Base-by-base conservation (phyloP, 2,329 filamentous ascomycete species). In the Colletotrichum sp. region DNA sequence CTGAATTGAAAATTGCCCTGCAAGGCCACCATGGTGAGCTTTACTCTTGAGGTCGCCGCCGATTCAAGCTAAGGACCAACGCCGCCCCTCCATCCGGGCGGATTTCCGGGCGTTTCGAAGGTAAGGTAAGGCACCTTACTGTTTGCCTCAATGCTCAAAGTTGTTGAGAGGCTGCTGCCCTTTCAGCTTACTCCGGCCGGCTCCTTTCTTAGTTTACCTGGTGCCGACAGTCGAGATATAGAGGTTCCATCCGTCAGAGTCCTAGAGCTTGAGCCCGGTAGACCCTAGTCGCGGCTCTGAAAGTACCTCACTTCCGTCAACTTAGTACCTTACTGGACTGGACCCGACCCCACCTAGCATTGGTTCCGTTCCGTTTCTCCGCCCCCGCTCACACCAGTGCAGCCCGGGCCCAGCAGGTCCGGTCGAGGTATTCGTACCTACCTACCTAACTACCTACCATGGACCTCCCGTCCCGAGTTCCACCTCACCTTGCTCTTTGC, bases 341-440 rank as follows among this genome's bases (percentile, higher is more conserved):
- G 36, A 43, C 36, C 36, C 36, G 36, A 43, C 36, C 36, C 34
- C 9, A 12, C 48, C 48, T 55, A 24, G 16, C 26, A 61, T 32
- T 61, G 56, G 56, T 68, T 68, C 66, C 66, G 66, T 58, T 58
- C 58, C 48, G 52, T 60, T 68, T 68, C 66, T 68, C 66, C 66
- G 66, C 52, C 30, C 64, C 66, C 52, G 26, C 26, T 28, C 38
- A 55, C 43, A 32, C 26, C 64, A n/a, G 26, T 21, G 10, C 24
- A 24, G 24, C 24, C 24, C 24, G 24, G 24, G 24, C 24, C 24
- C 52, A 56, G 21, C 26, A 6, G 55, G 10, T 28, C 21, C 55
- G 55, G 21, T 24, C 18, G 21, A 58, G 55, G 26, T 28, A 58
- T 58, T 24, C 55, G 21, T n/a, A 18, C 13, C 12, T 28, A 48